Evolutionary conservation across 208 protist genomes (phyloP).

Genomic region (Polymyxa betae): DNA sequence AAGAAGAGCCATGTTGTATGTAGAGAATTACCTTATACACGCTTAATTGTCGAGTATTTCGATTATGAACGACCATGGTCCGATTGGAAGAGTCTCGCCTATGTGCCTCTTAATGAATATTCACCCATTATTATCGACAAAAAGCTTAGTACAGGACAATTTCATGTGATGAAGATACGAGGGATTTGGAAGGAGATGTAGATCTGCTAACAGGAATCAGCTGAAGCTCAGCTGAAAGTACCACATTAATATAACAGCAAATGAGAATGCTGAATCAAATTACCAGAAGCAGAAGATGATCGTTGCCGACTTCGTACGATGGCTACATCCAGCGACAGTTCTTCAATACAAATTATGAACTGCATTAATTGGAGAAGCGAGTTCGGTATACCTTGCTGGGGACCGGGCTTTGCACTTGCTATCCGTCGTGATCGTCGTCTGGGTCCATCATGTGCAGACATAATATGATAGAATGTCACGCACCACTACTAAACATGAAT

Average conservation of each 20-base stretch:
- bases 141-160: slow-evolving; percentile 4
- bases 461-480: no score
- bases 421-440: no score
- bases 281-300: not conserved
- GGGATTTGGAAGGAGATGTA: not conserved
- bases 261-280: not conserved
- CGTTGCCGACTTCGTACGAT: not conserved
- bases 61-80: slow-evolving; percentile 26
- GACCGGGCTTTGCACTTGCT: no score
- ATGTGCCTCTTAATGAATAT: not conserved
- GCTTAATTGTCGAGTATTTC: not conserved
- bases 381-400: no score
- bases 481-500: no score
- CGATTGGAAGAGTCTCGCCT: slow-evolving; percentile 4
- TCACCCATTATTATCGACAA: not conserved
- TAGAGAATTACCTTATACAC: not conserved
- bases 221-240: not conserved
- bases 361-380: no score
- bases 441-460: no score
- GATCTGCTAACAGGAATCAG: not conserved
- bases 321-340: not conserved
- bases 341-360: no score
- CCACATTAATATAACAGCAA: not conserved
- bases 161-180: slow-evolving; percentile 12
- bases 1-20: not conserved